A percentile compares a stretch with the other conserved stretches of the same genome.
phyloP scores from a whole-genome alignment of 345 rosid genomes.

The Eucalyptus cloeziana region DNA sequence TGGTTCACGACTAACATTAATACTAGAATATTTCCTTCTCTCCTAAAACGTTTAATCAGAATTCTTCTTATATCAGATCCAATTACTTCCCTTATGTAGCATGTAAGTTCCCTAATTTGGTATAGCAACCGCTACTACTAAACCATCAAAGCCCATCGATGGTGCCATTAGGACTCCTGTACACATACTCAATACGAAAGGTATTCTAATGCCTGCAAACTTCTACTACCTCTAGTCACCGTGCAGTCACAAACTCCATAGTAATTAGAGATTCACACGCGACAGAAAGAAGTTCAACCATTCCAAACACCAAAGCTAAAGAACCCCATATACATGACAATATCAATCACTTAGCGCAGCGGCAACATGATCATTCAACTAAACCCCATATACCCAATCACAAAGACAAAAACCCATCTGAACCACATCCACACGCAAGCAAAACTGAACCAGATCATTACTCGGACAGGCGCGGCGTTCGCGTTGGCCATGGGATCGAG shows the following conservation, averaged over 20 bases:
- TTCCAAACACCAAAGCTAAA: not conserved
- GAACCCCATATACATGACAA: not conserved
- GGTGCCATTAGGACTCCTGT: not conserved
- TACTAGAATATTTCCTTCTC: not conserved
- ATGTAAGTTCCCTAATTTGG: not conserved
- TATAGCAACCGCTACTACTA: not conserved
- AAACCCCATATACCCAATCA: not conserved
- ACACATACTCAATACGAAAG: not conserved
- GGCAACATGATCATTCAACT: not conserved
- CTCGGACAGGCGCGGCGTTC: slow-evolving; percentile 16
- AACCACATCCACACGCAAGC: not conserved
- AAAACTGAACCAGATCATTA: not conserved
- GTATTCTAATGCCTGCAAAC: not conserved
- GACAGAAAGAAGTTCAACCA: not conserved
- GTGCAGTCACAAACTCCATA: not conserved
- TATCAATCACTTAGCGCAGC: not conserved
- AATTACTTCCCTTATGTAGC: not conserved
- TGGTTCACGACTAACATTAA: not conserved
- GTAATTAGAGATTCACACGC: not conserved
- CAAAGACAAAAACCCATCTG: not conserved
- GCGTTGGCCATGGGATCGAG: slow-evolving; percentile 26
- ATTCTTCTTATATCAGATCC: not conserved
- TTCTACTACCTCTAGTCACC: not conserved
- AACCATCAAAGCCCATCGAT: not conserved
- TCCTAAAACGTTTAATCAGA: not conserved